Percentiles rank a stretch among this genome's conserved stretches.
Evolutionary conservation across 2,329 filamentous ascomycete genomes (phyloP).

Genomic region (Hypomyces rosellus): DNA sequence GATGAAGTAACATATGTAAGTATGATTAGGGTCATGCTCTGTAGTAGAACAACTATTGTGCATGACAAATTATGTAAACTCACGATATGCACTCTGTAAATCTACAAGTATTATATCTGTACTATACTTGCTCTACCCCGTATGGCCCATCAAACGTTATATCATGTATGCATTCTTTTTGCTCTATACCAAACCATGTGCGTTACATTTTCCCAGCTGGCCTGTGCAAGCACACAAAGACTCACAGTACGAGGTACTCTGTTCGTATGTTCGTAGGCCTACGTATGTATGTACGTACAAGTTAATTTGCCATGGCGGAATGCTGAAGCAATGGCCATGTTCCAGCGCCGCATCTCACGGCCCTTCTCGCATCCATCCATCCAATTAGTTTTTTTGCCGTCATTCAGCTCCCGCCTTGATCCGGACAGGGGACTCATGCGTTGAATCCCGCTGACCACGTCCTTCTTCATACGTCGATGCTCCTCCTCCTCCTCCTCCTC

Average conservation of each 20-base stretch:
- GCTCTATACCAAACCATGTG: neutral
- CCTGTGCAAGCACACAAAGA: neutral
- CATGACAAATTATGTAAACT: too few relatives aligned
- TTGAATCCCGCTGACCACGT: neutral
- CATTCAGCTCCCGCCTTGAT: neutral
- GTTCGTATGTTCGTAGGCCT: too few relatives aligned
- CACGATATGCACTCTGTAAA: too few relatives aligned
- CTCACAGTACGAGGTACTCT: too few relatives aligned
- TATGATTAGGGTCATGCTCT: too few relatives aligned
- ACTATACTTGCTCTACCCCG: neutral
- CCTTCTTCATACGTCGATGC: neutral
- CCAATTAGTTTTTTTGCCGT: neutral
- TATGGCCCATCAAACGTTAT: too few relatives aligned
- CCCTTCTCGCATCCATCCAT: neutral
- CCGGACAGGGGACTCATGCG: neutral
- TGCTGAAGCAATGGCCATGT: neutral
- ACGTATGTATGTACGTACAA: neutral
- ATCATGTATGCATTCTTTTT: too few relatives aligned
- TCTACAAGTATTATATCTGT: too few relatives aligned
- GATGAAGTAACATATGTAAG: too few relatives aligned
- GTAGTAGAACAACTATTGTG: too few relatives aligned
- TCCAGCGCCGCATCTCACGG: neutral
- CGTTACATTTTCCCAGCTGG: neutral
- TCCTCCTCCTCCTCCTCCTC: too few relatives aligned
- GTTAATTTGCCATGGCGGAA: neutral